A percentile compares a stretch with the other conserved stretches of the same genome.
phyloP scores from a whole-genome alignment of 2,329 filamentous ascomycete species.

The Penicillium fuscoglaucum region DNA sequence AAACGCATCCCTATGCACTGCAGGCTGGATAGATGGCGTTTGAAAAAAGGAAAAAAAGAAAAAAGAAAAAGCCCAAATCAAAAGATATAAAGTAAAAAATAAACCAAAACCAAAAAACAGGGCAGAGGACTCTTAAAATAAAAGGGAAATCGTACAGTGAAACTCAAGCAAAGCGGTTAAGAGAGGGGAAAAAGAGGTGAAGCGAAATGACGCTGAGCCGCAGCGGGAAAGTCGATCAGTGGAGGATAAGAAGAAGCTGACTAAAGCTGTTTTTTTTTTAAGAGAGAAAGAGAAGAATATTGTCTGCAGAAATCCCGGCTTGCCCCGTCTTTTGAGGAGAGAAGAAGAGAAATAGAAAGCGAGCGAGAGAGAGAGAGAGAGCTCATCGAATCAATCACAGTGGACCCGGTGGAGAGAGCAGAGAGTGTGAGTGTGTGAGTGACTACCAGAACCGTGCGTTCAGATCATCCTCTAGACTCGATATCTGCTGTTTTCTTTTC shows the following conservation, averaged over 20 bases:
- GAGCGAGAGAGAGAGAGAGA: slow-evolving; percentile 36
- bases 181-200: slow-evolving; percentile 12
- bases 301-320: slow-evolving; percentile 18
- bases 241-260: slow-evolving; percentile 23
- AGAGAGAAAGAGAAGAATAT: slow-evolving; percentile 19
- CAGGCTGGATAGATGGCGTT: slow-evolving; percentile 18
- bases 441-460: slow-evolving; percentile 13
- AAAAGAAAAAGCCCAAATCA: background rate
- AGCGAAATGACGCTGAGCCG: slow-evolving; percentile 27
- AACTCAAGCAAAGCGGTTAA: slow-evolving; percentile 7
- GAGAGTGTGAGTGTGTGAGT: background rate
- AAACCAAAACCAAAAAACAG: slow-evolving; percentile 18
- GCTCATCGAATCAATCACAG: slow-evolving; percentile 12
- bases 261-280: slow-evolving; percentile 18
- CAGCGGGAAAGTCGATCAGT: slow-evolving; percentile 30
- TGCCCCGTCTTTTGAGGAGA: slow-evolving; percentile 27
- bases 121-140: slow-evolving; percentile 13
- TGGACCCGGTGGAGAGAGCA: slow-evolving; percentile 8
- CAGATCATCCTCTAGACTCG: slow-evolving; percentile 16
- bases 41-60: slow-evolving; percentile 15
- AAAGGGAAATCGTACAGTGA: slow-evolving; percentile 10
- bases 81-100: slow-evolving; percentile 7
- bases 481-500: background rate
- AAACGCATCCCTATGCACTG: slow-evolving; percentile 29
- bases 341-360: slow-evolving; percentile 23